phyloP scores from a whole-genome alignment of 2,329 filamentous ascomycete genomes.

The Aspergillus brasiliensis region DNA sequence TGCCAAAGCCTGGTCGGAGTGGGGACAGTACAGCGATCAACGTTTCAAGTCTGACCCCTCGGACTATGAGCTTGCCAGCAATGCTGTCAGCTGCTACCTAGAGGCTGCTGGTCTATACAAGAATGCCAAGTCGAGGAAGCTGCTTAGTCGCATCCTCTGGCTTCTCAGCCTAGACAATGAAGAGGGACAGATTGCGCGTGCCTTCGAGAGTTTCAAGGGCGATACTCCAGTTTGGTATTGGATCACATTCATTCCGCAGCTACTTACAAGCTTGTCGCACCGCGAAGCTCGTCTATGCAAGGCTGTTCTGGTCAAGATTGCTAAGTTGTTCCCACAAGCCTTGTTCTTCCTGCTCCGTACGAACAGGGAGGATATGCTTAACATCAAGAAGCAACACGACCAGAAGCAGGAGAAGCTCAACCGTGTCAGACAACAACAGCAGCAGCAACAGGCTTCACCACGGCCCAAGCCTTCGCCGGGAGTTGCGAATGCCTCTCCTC shows the following conservation, averaged over 20 bases:
- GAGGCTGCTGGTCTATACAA: conserved; percentile 97
- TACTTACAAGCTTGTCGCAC: conserved; percentile 86
- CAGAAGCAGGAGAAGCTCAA: conserved; percentile 60
- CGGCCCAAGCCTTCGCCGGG: conserved; percentile 44
- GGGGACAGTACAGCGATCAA: conserved; percentile 97
- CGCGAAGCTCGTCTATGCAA: conserved; percentile 88
- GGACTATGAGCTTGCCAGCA: conserved; percentile 80
- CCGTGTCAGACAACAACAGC: conserved; percentile 66
- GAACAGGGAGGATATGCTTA: conserved; percentile 87
- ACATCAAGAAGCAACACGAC: conserved; percentile 85
- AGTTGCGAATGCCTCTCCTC: conserved; percentile 45
- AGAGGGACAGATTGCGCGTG: conserved; percentile 76
- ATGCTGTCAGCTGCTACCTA: conserved; percentile 92
- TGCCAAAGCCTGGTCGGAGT: conserved; percentile 98
- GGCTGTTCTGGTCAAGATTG: conserved; percentile 85
- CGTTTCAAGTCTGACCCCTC: conserved; percentile 89
- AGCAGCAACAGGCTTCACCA: conserved; percentile 49
- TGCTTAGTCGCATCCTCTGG: conserved; percentile 93
- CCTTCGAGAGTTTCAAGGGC: conserved; percentile 95
- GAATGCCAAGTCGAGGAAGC: conserved; percentile 91
- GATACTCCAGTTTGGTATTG: conserved; percentile 99
- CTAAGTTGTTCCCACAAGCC: conserved; percentile 92
- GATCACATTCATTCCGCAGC: conserved; percentile 98
- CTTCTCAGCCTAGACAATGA: conserved; percentile 89
- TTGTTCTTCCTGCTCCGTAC: conserved; percentile 95